Evolutionary conservation across 768 basidiomycete species (phyloP).

Genomic region (Lentinula detonsa): DNA sequence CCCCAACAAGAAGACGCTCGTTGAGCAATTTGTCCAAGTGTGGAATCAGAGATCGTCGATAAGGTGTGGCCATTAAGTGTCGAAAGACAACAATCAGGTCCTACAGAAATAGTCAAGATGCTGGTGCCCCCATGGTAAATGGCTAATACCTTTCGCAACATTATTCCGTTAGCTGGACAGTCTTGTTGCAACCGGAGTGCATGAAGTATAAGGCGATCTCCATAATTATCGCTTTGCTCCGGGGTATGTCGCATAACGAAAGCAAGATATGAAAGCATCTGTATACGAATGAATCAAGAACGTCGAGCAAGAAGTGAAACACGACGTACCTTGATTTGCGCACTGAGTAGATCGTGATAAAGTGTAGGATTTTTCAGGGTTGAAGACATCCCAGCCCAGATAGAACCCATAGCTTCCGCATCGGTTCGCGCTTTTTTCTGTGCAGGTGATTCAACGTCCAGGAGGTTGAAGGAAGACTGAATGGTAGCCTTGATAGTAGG

Average conservation of each 20-base stretch:
- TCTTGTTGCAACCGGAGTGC: slow-evolving; percentile 89
- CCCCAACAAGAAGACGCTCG: slow-evolving; percentile 84
- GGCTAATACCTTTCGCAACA: slow-evolving; percentile 63
- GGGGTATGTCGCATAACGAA: slow-evolving; percentile 67
- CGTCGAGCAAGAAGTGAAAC: not conserved
- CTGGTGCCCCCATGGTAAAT: not conserved
- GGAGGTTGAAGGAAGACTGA: slow-evolving; percentile 71
- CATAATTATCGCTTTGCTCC: slow-evolving; percentile 61
- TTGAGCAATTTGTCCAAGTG: slow-evolving; percentile 89
- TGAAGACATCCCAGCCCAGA: slow-evolving; percentile 79
- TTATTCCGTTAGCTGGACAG: slow-evolving; percentile 81
- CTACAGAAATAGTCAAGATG: slow-evolving; percentile 30
- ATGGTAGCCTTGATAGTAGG: slow-evolving; percentile 66
- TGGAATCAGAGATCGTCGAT: slow-evolving; percentile 71
- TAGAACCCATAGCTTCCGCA: slow-evolving; percentile 73
- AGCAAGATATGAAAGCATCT: slow-evolving; percentile 91
- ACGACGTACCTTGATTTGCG: slow-evolving; percentile 79
- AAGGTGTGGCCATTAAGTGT: slow-evolving; percentile 76
- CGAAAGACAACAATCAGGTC: slow-evolving; percentile 91
- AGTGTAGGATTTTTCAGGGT: slow-evolving; percentile 65
- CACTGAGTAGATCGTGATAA: slow-evolving; percentile 79
- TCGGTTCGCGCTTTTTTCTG: slow-evolving; percentile 75
- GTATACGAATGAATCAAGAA: slow-evolving; percentile 8
- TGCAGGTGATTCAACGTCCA: slow-evolving; percentile 74
- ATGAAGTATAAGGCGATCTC: slow-evolving; percentile 73